Evolutionary conservation across 768 basidiomycete genomes (phyloP).

Genomic region (Suillus brevipes): DNA sequence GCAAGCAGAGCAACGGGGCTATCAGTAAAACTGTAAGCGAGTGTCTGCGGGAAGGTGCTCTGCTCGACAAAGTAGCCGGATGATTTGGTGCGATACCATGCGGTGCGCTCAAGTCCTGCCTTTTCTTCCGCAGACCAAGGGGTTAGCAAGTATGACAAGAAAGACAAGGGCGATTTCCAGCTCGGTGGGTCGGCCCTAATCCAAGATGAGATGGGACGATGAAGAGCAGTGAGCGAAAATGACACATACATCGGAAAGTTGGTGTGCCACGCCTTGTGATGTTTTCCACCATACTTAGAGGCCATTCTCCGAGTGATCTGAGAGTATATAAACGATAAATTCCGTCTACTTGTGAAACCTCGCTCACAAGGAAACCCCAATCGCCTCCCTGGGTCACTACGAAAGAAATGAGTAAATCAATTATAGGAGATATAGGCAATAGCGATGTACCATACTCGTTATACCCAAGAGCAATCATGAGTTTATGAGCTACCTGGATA

Average conservation of each 20-base stretch:
- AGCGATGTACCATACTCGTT: slow-evolving; percentile 12
- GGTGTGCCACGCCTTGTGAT: slow-evolving; percentile 54
- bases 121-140: slow-evolving; percentile 36
- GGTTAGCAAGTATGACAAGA: slow-evolving; percentile 25
- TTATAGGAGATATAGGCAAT: neutral
- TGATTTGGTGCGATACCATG: slow-evolving; percentile 32
- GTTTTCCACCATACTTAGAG: slow-evolving; percentile 37
- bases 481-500: slow-evolving; percentile 43
- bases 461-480: slow-evolving; percentile 47
- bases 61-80: slow-evolving; percentile 42
- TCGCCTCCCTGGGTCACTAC: slow-evolving; percentile 52
- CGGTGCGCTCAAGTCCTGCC: slow-evolving; percentile 31
- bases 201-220: slow-evolving; percentile 22
- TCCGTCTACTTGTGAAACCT: neutral
- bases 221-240: neutral
- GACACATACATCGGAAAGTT: slow-evolving; percentile 44
- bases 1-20: slow-evolving; percentile 51
- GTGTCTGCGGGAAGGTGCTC: slow-evolving; percentile 46
- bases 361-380: slow-evolving; percentile 42
- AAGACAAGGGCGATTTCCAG: slow-evolving; percentile 28
- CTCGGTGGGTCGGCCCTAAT: slow-evolving; percentile 20
- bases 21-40: slow-evolving; percentile 52
- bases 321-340: neutral
- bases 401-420: slow-evolving; percentile 1
- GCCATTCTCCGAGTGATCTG: slow-evolving; percentile 40